Conservation (phyloP, 2,329 filamentous ascomycete species). For the Trichoderma sp. region DNA sequence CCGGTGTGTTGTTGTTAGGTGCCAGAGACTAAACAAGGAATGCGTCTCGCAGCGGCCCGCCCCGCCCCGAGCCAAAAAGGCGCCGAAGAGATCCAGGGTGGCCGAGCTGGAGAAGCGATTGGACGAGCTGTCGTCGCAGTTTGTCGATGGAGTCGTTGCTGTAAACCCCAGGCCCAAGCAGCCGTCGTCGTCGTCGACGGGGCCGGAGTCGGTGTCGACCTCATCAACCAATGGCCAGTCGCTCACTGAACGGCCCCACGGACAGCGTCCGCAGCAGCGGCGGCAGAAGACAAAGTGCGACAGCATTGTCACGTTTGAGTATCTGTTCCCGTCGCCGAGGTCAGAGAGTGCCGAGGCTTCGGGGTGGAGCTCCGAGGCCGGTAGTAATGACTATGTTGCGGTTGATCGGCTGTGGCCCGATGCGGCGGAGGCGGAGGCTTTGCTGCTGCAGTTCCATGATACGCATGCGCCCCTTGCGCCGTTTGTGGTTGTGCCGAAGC, state of each 20-base stretch:
- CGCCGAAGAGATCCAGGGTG: constrained; percentile 47
- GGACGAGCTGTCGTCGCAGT: constrained; percentile 48
- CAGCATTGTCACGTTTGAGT: constrained; percentile 30
- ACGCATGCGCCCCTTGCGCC: constrained; percentile 41
- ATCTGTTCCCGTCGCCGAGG: constrained; percentile 37
- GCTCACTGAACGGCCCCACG: constrained; percentile 9
- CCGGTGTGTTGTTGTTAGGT: constrained; percentile 33
- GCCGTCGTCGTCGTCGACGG: not conserved
- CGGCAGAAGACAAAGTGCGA: constrained; percentile 1
- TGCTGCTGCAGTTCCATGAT: constrained; percentile 39
- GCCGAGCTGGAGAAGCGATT: constrained; percentile 51
- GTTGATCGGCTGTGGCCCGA: constrained; percentile 42
- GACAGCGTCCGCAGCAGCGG: not conserved
- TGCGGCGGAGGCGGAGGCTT: constrained; percentile 39
- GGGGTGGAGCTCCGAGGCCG: constrained; percentile 9
- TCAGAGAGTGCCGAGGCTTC: constrained; percentile 25
- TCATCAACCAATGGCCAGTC: not conserved
- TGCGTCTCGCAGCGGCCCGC: constrained; percentile 49
- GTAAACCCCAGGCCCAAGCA: not conserved
- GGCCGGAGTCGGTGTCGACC: not conserved
- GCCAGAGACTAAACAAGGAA: constrained; percentile 47
- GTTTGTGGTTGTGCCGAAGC: constrained; percentile 43
- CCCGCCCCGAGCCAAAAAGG: constrained; percentile 47
- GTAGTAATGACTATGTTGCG: not conserved
- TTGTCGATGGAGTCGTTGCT: constrained; percentile 31